These are phyloP conservation scores for Penicillium crustosum DNA, from an alignment of 2,329 filamentous ascomycete genomes.

Conservation along the genomic window DNA sequence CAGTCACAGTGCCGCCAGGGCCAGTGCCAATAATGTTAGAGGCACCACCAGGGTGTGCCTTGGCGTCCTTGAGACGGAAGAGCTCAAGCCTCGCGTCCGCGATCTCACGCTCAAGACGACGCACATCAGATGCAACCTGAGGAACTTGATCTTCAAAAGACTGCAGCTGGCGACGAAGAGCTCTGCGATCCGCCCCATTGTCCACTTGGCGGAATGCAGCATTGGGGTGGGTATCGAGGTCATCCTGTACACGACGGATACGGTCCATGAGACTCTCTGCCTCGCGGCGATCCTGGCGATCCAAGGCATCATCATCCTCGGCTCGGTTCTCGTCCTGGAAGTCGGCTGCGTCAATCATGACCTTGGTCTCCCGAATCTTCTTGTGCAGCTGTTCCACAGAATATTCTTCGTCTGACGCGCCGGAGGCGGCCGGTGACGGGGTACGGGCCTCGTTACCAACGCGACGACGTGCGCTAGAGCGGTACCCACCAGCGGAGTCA, in stretches of 20 bases:
- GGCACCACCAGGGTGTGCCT: conserved; percentile 80
- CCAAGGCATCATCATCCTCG: conserved; percentile 89
- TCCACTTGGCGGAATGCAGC: conserved; percentile 68
- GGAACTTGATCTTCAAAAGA: conserved; percentile 85
- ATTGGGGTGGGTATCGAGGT: conserved; percentile 89
- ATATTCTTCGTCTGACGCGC: conserved; percentile 71
- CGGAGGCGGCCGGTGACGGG: conserved; percentile 74
- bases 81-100: conserved; percentile 88
- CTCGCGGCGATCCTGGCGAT: conserved; percentile 85
- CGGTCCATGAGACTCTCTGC: conserved; percentile 92
- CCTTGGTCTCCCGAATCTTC: conserved; percentile 89
- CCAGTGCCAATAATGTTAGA: conserved; percentile 86
- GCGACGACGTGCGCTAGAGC: conserved; percentile 87
- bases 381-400: conserved; percentile 86
- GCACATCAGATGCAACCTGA: conserved; percentile 86
- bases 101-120: conserved; percentile 87
- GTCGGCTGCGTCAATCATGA: conserved; percentile 92
- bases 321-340: conserved; percentile 87
- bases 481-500: conserved; percentile 87
- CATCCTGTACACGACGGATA: conserved; percentile 86
- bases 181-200: conserved; percentile 81
- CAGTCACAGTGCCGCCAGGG: conserved; percentile 84
- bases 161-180: conserved; percentile 86
- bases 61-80: conserved; percentile 90
- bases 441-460: conserved; percentile 69